These are phyloP conservation scores for Chaetoceros tenuissimus DNA, from an alignment of 108 stramenopile genomes.

Conservation along the genomic window DNA sequence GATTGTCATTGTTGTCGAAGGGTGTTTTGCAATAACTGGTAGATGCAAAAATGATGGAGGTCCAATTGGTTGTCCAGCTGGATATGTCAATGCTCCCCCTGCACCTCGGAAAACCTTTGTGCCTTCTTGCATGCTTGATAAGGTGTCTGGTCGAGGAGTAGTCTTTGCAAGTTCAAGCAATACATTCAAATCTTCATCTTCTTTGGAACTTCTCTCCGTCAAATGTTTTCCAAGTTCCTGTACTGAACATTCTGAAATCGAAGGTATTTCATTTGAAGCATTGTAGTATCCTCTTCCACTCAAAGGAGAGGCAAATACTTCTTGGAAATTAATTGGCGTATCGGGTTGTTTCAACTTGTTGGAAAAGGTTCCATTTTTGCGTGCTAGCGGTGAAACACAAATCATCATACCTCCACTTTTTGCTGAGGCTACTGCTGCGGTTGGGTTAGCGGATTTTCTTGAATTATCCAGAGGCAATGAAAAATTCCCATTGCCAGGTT, in stretches of 20 bases:
- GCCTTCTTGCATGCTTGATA: conserved; percentile 5
- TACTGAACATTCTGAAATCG: conserved; percentile 24
- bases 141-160: conserved; percentile 27
- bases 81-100: neutral
- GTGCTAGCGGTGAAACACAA: conserved; percentile 70
- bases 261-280: conserved; percentile 9
- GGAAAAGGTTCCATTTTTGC: conserved; percentile 19
- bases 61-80: neutral
- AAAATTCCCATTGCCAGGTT: conserved; percentile 27
- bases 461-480: too few species aligned
- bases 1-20: neutral
- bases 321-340: conserved; percentile 66
- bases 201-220: conserved; percentile 66
- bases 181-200: conserved; percentile 81
- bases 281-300: conserved; percentile 5
- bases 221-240: conserved; percentile 46
- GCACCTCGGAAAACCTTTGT: neutral
- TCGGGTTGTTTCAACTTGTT: conserved; percentile 11
- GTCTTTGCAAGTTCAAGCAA: conserved; percentile 68
- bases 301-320: conserved; percentile 64
- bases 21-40: neutral
- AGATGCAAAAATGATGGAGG: neutral
- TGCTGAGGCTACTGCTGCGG: too few species aligned
- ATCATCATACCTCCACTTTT: conserved; percentile 44
- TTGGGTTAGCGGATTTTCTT: too few species aligned